Percentiles rank a stretch among this genome's conserved stretches.
Conservation (phyloP, 2,329 filamentous ascomycete species). For the Sclerotinia trifoliorum region DNA sequence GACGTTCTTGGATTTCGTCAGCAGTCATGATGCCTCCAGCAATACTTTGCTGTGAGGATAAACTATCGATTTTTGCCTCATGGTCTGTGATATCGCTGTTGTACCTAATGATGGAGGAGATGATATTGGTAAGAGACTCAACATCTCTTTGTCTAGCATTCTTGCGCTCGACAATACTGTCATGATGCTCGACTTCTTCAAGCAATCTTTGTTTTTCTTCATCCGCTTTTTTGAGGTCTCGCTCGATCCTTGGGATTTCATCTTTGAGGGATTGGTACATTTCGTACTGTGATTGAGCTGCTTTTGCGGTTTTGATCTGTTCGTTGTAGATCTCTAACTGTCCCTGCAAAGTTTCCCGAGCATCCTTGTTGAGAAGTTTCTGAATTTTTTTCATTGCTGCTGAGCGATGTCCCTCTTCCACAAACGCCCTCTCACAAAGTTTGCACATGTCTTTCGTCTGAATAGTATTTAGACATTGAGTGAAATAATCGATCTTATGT, state of each 20-base stretch:
- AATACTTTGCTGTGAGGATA: constrained; percentile 73
- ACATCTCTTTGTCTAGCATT: constrained; percentile 68
- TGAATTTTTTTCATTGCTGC: constrained; percentile 67
- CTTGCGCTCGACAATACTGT: constrained; percentile 62
- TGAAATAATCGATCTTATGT: constrained; percentile 69
- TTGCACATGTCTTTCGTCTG: constrained; percentile 70
- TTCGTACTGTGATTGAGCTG: constrained; percentile 68
- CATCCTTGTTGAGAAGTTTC: constrained; percentile 59
- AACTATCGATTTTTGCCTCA: constrained; percentile 69
- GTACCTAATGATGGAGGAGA: constrained; percentile 72
- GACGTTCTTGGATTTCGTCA: constrained; percentile 80
- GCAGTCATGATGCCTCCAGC: constrained; percentile 64
- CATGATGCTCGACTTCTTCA: constrained; percentile 63
- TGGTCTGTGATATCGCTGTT: constrained; percentile 69
- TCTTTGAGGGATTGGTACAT: constrained; percentile 64
- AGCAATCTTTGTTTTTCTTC: constrained; percentile 60
- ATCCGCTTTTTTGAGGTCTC: constrained; percentile 61
- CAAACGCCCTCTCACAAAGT: constrained; percentile 71
- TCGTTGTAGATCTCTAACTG: constrained; percentile 53
- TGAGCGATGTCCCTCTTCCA: constrained; percentile 58
- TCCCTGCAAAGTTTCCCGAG: constrained; percentile 60
- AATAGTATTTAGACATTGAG: constrained; percentile 63
- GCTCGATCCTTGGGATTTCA: constrained; percentile 69
- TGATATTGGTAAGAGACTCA: constrained; percentile 72
- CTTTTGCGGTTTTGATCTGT: constrained; percentile 58